Evolutionary conservation across 2,329 filamentous ascomycete genomes (phyloP).

Genomic region (Colletotrichum australisinense): DNA sequence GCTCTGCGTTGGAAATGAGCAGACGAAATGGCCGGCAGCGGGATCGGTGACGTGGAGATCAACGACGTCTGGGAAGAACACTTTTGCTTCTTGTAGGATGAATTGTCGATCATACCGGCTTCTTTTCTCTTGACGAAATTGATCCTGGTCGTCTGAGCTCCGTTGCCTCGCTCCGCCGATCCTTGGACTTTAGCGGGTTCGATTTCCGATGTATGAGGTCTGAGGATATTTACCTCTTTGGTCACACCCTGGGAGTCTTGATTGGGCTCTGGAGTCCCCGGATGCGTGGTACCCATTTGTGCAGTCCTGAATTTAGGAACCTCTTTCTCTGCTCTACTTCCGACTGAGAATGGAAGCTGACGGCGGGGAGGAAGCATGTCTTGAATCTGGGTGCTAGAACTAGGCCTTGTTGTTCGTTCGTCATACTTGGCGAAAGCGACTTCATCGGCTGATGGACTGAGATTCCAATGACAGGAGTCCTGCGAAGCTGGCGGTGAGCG

Average conservation of each 20-base stretch:
- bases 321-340: background rate
- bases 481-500: background rate
- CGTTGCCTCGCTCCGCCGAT: background rate
- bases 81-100: slow-evolving; percentile 6
- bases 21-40: background rate
- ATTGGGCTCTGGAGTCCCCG: too few relatives aligned
- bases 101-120: background rate
- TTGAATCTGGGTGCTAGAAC: background rate
- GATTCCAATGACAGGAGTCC: background rate
- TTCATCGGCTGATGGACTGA: background rate
- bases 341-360: background rate
- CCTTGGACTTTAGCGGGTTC: background rate
- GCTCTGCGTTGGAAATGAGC: background rate
- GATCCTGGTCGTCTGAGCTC: background rate
- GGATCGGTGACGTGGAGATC: background rate
- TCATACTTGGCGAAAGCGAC: background rate
- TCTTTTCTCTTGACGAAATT: background rate
- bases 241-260: background rate
- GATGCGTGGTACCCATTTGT: background rate
- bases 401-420: background rate
- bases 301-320: background rate
- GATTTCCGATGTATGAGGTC: background rate
- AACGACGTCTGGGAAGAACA: background rate
- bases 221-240: background rate
- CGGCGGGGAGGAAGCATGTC: slow-evolving; percentile 13